Evolutionary conservation across 2,329 filamentous ascomycete species (phyloP).

Genomic region (Exophiala aquamarina): DNA sequence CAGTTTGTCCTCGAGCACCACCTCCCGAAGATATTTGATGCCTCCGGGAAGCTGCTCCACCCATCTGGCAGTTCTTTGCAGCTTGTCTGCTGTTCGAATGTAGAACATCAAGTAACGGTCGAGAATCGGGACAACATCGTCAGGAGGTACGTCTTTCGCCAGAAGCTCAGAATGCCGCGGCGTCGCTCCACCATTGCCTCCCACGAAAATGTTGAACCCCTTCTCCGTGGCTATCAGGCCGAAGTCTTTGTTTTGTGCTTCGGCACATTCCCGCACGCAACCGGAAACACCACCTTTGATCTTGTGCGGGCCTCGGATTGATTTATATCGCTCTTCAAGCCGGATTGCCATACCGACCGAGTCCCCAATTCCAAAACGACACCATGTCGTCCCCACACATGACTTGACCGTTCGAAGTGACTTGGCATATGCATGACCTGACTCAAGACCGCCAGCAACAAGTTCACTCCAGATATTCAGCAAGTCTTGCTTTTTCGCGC

Average conservation of each 20-base stretch:
- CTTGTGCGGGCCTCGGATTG: slow-evolving; percentile 84
- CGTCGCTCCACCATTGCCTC: slow-evolving; percentile 83
- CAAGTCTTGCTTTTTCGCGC: slow-evolving; percentile 83
- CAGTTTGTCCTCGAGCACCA: slow-evolving; percentile 80
- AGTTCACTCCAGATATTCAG: slow-evolving; percentile 78
- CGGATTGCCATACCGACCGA: slow-evolving; percentile 88
- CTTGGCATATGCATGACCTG: slow-evolving; percentile 88
- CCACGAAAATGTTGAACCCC: slow-evolving; percentile 90
- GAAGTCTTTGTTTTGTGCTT: slow-evolving; percentile 92
- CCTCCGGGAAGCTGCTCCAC: slow-evolving; percentile 81
- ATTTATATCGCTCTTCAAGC: slow-evolving; percentile 88
- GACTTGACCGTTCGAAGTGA: slow-evolving; percentile 82
- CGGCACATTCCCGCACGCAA: slow-evolving; percentile 89
- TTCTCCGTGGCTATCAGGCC: slow-evolving; percentile 90
- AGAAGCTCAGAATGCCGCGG: slow-evolving; percentile 79
- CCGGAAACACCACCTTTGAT: slow-evolving; percentile 88
- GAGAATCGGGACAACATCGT: slow-evolving; percentile 78
- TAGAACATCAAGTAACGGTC: slow-evolving; percentile 93
- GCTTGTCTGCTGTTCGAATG: slow-evolving; percentile 85
- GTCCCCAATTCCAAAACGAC: slow-evolving; percentile 83
- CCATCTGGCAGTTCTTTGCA: slow-evolving; percentile 87
- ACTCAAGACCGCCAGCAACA: slow-evolving; percentile 83
- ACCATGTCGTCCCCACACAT: slow-evolving; percentile 90
- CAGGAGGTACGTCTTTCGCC: slow-evolving; percentile 79
- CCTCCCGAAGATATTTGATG: slow-evolving; percentile 77